Evolutionary conservation across 1,139 yeast genomes (phyloP).

Genomic region (Suhomyces coccinellae): DNA sequence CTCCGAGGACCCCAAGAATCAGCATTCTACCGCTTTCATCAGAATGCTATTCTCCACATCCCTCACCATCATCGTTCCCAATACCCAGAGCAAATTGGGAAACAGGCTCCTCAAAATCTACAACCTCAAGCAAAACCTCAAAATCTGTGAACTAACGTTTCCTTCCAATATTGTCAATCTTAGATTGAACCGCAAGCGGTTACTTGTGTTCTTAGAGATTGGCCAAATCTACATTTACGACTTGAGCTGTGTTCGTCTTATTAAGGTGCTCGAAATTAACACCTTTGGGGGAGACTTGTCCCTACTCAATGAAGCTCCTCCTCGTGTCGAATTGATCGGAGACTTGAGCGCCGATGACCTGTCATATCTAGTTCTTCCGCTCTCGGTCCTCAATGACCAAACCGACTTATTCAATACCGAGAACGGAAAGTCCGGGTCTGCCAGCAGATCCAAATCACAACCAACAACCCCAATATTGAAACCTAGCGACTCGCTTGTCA

Average conservation of each 20-base stretch:
- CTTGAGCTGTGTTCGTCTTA: slow-evolving; percentile 65
- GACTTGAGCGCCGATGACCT: slow-evolving; percentile 52
- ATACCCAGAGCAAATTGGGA: slow-evolving; percentile 42
- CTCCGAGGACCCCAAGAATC: background rate
- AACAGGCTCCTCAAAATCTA: slow-evolving; percentile 57
- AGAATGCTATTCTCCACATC: slow-evolving; percentile 75
- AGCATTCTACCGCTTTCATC: slow-evolving; percentile 32
- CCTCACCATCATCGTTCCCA: slow-evolving; percentile 60
- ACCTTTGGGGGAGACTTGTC: slow-evolving; percentile 8
- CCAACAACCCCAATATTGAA: slow-evolving; percentile 17
- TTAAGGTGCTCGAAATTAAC: slow-evolving; percentile 56
- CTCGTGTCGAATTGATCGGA: slow-evolving; percentile 35
- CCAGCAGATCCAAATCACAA: slow-evolving; percentile 11
- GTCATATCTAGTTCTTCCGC: slow-evolving; percentile 46
- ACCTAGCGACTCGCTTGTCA: slow-evolving; percentile 22
- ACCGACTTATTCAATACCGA: slow-evolving; percentile 32
- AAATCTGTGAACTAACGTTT: slow-evolving; percentile 70
- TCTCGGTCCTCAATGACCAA: slow-evolving; percentile 28
- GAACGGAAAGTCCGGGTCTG: slow-evolving; percentile 3
- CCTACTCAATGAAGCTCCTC: slow-evolving; percentile 17
- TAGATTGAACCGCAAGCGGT: slow-evolving; percentile 63
- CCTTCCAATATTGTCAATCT: slow-evolving; percentile 62
- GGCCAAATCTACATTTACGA: slow-evolving; percentile 74
- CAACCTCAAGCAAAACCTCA: slow-evolving; percentile 66
- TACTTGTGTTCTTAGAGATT: slow-evolving; percentile 57